Percentiles rank a stretch among this genome's conserved stretches.
These are phyloP conservation scores for Helicostylum pulchrum DNA, from an alignment of 192 early-diverging fungal genomes.

Conservation along the genomic window DNA sequence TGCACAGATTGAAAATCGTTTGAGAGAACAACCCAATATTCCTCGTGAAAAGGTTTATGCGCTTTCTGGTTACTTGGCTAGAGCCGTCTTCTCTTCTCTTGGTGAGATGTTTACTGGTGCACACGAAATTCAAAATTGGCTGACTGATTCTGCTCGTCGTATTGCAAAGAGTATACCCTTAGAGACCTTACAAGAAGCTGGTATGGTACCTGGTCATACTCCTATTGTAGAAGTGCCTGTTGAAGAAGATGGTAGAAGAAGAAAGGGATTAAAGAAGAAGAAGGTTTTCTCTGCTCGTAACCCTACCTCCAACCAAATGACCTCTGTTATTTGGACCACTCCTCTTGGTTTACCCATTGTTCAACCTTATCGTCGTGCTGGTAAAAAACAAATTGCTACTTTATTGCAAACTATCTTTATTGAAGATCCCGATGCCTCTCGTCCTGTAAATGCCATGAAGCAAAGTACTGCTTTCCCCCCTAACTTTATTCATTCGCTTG, in stretches of 20 bases:
- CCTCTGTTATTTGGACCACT: constrained; percentile 93
- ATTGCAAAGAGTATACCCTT: constrained; percentile 77
- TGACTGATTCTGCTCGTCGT: constrained; percentile 79
- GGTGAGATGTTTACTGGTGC: constrained; percentile 91
- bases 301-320: constrained; percentile 65
- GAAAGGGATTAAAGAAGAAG: constrained; percentile 11
- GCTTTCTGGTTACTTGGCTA: constrained; percentile 72
- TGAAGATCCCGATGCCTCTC: constrained; percentile 58
- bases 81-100: constrained; percentile 79
- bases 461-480: constrained; percentile 97
- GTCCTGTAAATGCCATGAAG: constrained; percentile 87
- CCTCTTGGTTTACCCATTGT: constrained; percentile 92
- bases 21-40: constrained; percentile 76
- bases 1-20: constrained; percentile 78
- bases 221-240: background rate
- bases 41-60: constrained; percentile 59
- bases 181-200: constrained; percentile 39
- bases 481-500: constrained; percentile 97
- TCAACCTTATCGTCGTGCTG: constrained; percentile 88
- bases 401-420: constrained; percentile 76
- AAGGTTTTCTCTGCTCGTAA: constrained; percentile 32
- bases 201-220: constrained; percentile 24
- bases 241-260: constrained; percentile 16
- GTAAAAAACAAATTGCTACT: constrained; percentile 68
- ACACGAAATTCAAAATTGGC: constrained; percentile 89